phyloP scores from a whole-genome alignment of 192 early-diverging fungal species.

The Rhizoclosmatium globosum region DNA sequence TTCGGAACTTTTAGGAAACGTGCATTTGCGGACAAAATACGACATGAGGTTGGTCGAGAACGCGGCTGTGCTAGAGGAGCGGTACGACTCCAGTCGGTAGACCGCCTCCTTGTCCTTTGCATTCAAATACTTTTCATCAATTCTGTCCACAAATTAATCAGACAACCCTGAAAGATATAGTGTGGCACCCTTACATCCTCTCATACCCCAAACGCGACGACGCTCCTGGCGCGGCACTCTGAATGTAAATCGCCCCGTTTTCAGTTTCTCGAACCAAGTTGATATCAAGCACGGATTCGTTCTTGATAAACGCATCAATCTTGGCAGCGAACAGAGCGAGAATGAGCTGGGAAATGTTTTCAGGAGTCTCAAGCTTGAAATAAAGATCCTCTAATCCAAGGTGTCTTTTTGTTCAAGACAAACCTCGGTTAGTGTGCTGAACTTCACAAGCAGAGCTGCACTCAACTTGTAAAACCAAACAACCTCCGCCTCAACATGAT shows the following conservation, averaged over 20 bases:
- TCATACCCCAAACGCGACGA: constrained; percentile 90
- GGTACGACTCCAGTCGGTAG: constrained; percentile 94
- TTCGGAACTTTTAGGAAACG: constrained; percentile 81
- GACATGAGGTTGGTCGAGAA: constrained; percentile 87
- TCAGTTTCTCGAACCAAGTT: constrained; percentile 90
- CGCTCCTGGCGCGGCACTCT: constrained; percentile 90
- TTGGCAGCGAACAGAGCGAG: constrained; percentile 94
- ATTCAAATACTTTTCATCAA: constrained; percentile 92
- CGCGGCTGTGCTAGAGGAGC: constrained; percentile 86
- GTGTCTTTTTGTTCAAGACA: constrained; percentile 60
- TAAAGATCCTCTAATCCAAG: constrained; percentile 98
- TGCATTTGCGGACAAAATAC: constrained; percentile 90
- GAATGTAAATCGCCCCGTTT: constrained; percentile 91
- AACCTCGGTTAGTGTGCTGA: not conserved
- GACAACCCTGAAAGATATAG: not conserved
- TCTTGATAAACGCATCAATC: constrained; percentile 88
- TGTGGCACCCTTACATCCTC: constrained; percentile 23
- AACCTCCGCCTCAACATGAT: not conserved
- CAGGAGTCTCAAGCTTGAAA: constrained; percentile 89
- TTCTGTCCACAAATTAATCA: constrained; percentile 51
- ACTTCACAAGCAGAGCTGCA: not conserved
- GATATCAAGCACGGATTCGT: constrained; percentile 81
- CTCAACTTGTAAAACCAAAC: not conserved
- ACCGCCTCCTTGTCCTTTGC: constrained; percentile 64
- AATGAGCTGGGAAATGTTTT: constrained; percentile 92